Evolutionary conservation across 495 filamentous ascomycete species (phyloP).

Genomic region (Aspergillus saccharolyticus): DNA sequence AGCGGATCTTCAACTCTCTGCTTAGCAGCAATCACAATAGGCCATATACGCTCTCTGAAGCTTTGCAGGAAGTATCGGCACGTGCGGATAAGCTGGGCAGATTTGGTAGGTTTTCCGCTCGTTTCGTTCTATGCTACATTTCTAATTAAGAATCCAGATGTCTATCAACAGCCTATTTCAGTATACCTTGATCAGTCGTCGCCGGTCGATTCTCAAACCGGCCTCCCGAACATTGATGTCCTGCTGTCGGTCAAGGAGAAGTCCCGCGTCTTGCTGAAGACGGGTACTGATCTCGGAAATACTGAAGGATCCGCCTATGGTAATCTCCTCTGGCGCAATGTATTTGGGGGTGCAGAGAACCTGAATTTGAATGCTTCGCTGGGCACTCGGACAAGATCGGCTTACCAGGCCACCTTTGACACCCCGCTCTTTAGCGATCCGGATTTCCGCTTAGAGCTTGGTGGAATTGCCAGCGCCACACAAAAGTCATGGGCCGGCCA

Average conservation of each 20-base stretch:
- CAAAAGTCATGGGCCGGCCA: conserved; percentile 89
- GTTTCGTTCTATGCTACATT: background rate
- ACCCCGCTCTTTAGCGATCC: conserved; percentile 79
- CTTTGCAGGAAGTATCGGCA: conserved; percentile 61
- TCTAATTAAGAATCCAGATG: conserved; percentile 50
- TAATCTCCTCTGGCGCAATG: conserved; percentile 76
- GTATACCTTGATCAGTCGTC: conserved; percentile 71
- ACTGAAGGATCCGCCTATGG: conserved; percentile 88
- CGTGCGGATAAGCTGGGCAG: conserved; percentile 68
- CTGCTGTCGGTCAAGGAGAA: conserved; percentile 73
- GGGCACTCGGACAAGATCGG: conserved; percentile 82
- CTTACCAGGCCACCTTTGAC: conserved; percentile 79
- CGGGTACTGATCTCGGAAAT: conserved; percentile 88
- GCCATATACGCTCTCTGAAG: conserved; percentile 71
- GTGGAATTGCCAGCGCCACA: conserved; percentile 72
- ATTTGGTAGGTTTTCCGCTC: conserved; percentile 58
- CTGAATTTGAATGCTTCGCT: conserved; percentile 76
- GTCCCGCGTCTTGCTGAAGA: conserved; percentile 73
- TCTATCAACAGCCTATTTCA: conserved; percentile 79
- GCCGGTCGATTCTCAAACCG: conserved; percentile 51
- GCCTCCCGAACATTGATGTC: conserved; percentile 67
- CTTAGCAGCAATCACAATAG: conserved; percentile 60
- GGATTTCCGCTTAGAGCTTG: conserved; percentile 66
- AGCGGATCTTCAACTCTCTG: conserved; percentile 70
- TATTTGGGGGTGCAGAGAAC: conserved; percentile 93